Evolutionary conservation across 2,329 filamentous ascomycete species (phyloP).

Genomic region (Lachnellula subtilissima): DNA sequence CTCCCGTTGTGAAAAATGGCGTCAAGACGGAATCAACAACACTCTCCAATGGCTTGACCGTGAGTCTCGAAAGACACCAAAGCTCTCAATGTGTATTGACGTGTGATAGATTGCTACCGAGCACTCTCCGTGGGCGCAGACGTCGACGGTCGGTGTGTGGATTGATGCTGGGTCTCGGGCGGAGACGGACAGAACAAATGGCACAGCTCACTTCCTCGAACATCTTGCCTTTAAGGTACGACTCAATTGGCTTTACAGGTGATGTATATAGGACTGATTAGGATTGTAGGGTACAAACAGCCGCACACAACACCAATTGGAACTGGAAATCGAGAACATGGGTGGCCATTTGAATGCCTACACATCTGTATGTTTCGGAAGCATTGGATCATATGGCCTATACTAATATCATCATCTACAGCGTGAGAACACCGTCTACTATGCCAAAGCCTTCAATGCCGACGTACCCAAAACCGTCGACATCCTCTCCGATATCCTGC

Average conservation of each 20-base stretch:
- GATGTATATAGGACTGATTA: slow-evolving; percentile 19
- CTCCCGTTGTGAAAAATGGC: slow-evolving; percentile 64
- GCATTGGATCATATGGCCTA: slow-evolving; percentile 5
- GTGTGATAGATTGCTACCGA: slow-evolving; percentile 81
- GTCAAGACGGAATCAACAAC: slow-evolving; percentile 94
- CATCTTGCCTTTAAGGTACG: slow-evolving; percentile 98
- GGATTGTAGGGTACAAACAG: slow-evolving; percentile 74
- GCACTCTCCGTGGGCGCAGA: slow-evolving; percentile 97
- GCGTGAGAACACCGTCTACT: slow-evolving; percentile 99
- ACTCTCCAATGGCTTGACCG: slow-evolving; percentile 94
- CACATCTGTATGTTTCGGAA: slow-evolving; percentile 73
- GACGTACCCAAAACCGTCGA: slow-evolving; percentile 96
- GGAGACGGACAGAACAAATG: slow-evolving; percentile 97
- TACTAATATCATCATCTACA: slow-evolving; percentile 34
- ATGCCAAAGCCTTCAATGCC: slow-evolving; percentile 97
- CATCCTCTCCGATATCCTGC: slow-evolving; percentile 97
- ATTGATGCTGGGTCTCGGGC: slow-evolving; percentile 98
- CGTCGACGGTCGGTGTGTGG: slow-evolving; percentile 97
- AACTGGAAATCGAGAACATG: slow-evolving; percentile 99
- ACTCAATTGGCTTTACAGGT: slow-evolving; percentile 15
- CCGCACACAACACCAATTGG: slow-evolving; percentile 93
- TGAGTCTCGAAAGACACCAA: slow-evolving; percentile 37
- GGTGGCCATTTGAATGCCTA: slow-evolving; percentile 98
- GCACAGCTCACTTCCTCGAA: slow-evolving; percentile 98
- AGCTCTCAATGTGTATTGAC: slow-evolving; percentile 29